Evolutionary conservation across 2,329 filamentous ascomycete genomes (phyloP).

Genomic region (Apiospora phragmitis): DNA sequence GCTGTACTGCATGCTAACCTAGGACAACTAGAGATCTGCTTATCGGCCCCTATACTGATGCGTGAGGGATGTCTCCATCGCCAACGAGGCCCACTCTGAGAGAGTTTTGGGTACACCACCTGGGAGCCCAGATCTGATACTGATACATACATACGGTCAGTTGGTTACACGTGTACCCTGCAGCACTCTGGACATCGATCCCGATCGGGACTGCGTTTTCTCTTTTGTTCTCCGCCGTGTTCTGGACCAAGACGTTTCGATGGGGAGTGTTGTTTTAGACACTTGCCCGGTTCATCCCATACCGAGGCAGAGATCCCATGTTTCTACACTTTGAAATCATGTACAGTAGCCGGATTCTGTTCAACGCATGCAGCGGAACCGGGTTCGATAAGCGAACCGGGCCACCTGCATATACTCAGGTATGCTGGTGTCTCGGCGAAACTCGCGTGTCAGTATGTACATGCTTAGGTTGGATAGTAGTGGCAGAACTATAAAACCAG

Average conservation of each 20-base stretch:
- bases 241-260: neutral
- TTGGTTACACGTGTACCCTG: conserved; percentile 8
- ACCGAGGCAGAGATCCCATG: neutral
- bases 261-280: neutral
- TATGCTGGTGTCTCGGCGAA: neutral
- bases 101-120: neutral
- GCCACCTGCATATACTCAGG: neutral
- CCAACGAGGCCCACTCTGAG: conserved; percentile 1
- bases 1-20: neutral
- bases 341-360: neutral
- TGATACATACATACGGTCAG: neutral
- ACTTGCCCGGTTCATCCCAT: neutral
- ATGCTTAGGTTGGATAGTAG: neutral
- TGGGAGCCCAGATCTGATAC: neutral
- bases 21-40: neutral
- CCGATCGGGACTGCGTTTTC: neutral
- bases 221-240: neutral
- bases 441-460: neutral
- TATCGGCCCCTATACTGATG: neutral
- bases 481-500: neutral
- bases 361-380: neutral
- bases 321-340: neutral
- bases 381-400: conserved; percentile 3
- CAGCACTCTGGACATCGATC: neutral
- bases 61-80: neutral